Percentiles rank a stretch among this genome's conserved stretches.
Conservation (phyloP, 768 basidiomycete genomes). For the Hemileccinum impolitum region DNA sequence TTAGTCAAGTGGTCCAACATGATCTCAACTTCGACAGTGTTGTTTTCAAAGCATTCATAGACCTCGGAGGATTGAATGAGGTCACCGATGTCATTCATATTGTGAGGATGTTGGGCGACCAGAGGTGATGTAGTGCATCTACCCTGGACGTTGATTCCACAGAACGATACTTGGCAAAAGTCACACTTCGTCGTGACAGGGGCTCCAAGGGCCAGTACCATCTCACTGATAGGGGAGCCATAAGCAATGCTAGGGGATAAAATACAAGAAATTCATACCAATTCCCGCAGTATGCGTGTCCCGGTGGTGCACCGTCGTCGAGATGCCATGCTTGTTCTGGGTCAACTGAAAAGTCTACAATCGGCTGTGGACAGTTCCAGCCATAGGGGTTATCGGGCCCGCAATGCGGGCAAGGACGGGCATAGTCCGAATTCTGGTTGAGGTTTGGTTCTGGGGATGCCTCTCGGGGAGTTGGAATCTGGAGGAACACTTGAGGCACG, state of each 20-base stretch:
- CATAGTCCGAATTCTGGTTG: conserved; percentile 59
- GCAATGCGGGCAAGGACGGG: conserved; percentile 82
- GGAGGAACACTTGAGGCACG: background rate
- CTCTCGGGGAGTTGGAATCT: conserved; percentile 78
- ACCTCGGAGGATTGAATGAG: conserved; percentile 69
- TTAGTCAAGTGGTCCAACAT: conserved; percentile 76
- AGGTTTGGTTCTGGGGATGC: conserved; percentile 74
- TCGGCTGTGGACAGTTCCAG: conserved; percentile 80
- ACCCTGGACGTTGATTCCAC: conserved; percentile 73
- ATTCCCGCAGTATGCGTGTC: conserved; percentile 78
- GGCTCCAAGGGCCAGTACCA: conserved; percentile 64
- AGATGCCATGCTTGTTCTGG: conserved; percentile 72
- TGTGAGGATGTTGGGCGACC: conserved; percentile 62
- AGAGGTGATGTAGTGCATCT: conserved; percentile 66
- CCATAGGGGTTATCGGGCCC: conserved; percentile 64
- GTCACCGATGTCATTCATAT: conserved; percentile 64
- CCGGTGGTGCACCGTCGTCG: conserved; percentile 75
- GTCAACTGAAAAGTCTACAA: conserved; percentile 67
- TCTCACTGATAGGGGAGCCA: conserved; percentile 49
- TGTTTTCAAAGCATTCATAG: conserved; percentile 80
- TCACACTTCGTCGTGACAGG: conserved; percentile 83
- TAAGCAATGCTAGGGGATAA: background rate
- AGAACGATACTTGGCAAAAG: conserved; percentile 78
- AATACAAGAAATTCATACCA: conserved; percentile 48
- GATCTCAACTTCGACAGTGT: conserved; percentile 77